These are phyloP conservation scores for Capsella rubella DNA, from an alignment of 441 rosid genomes.

Conservation along the genomic window DNA sequence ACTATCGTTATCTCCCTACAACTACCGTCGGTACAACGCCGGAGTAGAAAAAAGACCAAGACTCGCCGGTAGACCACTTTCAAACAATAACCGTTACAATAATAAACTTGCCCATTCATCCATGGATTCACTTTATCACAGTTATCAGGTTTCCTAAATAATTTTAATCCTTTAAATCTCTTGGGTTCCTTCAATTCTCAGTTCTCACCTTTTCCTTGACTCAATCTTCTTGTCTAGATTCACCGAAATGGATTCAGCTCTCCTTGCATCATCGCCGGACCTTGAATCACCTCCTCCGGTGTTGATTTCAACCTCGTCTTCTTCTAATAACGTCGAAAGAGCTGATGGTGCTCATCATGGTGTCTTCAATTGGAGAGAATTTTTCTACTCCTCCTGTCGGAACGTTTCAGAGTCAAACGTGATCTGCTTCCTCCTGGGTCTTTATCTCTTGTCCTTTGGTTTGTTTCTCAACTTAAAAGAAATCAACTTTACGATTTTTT, in stretches of 20 bases:
- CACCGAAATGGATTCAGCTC: slow-evolving; percentile 48
- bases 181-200: slow-evolving; percentile 20
- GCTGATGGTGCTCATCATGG: slow-evolving; percentile 6
- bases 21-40: too few species aligned
- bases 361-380: neutral
- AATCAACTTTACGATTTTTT: neutral
- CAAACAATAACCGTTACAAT: too few species aligned
- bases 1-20: too few species aligned
- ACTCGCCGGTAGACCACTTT: too few species aligned
- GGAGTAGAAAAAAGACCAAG: too few species aligned
- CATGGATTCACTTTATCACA: too few species aligned
- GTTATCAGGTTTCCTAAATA: too few species aligned
- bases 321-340: slow-evolving; percentile 46
- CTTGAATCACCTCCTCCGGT: neutral
- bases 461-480: slow-evolving; percentile 29
- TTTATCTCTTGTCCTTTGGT: slow-evolving; percentile 79
- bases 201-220: neutral
- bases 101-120: too few species aligned
- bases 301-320: neutral
- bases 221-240: slow-evolving; percentile 35
- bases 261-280: slow-evolving; percentile 15
- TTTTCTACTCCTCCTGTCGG: neutral
- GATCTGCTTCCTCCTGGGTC: neutral
- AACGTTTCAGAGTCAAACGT: neutral
- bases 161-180: neutral